A percentile compares a stretch with the other conserved stretches of the same genome.
These are phyloP conservation scores for Coleophoma eucalyptorum DNA, from an alignment of 2,329 filamentous ascomycete species.

Conservation along the genomic window DNA sequence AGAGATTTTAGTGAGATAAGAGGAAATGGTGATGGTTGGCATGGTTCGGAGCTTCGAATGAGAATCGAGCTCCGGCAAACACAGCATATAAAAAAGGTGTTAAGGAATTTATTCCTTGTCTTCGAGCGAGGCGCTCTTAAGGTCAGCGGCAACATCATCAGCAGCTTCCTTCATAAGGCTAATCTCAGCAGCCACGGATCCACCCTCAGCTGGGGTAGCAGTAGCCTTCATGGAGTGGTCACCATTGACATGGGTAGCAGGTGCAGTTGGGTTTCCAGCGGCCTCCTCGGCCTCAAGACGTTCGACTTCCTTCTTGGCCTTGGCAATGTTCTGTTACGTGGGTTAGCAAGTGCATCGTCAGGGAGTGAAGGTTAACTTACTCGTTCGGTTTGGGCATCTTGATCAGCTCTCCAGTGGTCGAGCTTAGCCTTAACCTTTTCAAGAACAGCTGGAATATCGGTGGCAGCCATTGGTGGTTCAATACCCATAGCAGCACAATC, in stretches of 20 bases:
- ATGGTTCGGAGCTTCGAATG: neutral
- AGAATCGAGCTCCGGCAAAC: too few species aligned
- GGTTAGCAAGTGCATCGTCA: conserved; percentile 12
- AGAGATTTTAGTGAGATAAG: neutral
- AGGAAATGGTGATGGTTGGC: neutral
- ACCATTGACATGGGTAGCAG: conserved; percentile 41
- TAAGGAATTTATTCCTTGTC: conserved; percentile 35
- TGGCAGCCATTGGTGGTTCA: conserved; percentile 81
- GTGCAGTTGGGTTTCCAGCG: conserved; percentile 40
- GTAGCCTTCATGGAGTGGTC: conserved; percentile 46
- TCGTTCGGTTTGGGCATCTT: conserved; percentile 83
- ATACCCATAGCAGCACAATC: conserved; percentile 81
- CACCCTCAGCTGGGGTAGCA: conserved; percentile 22
- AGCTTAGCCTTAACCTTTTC: conserved; percentile 95
- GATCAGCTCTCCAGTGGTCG: conserved; percentile 85
- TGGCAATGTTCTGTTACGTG: conserved; percentile 77
- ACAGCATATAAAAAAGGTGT: too few species aligned
- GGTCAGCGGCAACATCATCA: conserved; percentile 53
- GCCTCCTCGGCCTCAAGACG: conserved; percentile 70
- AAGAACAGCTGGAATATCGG: conserved; percentile 72
- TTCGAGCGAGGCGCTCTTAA: conserved; percentile 58
- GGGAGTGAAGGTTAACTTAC: conserved; percentile 52
- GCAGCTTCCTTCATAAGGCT: conserved; percentile 44
- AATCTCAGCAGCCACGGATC: conserved; percentile 21
- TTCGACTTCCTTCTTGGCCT: conserved; percentile 94